These are phyloP conservation scores for Tylopilus intermedius DNA, from an alignment of 768 basidiomycete species.

Conservation along the genomic window DNA sequence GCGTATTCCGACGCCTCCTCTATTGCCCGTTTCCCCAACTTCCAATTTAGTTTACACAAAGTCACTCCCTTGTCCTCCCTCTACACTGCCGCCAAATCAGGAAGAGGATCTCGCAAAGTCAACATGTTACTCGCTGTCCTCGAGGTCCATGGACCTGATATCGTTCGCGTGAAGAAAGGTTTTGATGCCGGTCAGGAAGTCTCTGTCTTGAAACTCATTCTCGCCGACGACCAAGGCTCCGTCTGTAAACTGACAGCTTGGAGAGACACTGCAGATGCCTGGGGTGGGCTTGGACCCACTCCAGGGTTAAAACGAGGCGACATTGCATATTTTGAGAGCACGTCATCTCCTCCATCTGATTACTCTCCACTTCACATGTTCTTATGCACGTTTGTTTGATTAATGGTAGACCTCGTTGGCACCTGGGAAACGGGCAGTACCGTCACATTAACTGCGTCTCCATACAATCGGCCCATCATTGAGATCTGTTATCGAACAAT, in stretches of 20 bases:
- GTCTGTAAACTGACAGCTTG: slow-evolving; percentile 74
- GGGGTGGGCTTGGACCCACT: slow-evolving; percentile 48
- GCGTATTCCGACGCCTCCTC: slow-evolving; percentile 65
- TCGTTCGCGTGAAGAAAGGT: slow-evolving; percentile 63
- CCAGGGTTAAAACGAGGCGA: slow-evolving; percentile 63
- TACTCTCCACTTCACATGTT: slow-evolving; percentile 8
- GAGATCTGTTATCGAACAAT: slow-evolving; percentile 78
- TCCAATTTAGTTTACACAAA: slow-evolving; percentile 64
- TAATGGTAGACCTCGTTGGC: slow-evolving; percentile 47
- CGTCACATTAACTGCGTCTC: slow-evolving; percentile 60
- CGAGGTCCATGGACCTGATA: slow-evolving; percentile 74
- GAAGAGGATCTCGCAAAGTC: slow-evolving; percentile 45
- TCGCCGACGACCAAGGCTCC: slow-evolving; percentile 67
- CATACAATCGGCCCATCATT: slow-evolving; percentile 53
- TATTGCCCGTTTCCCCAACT: slow-evolving; percentile 67
- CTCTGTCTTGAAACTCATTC: slow-evolving; percentile 60
- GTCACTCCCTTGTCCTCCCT: slow-evolving; percentile 48
- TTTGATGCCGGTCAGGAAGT: slow-evolving; percentile 66
- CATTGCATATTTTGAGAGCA: slow-evolving; percentile 65
- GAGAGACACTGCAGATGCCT: slow-evolving; percentile 69
- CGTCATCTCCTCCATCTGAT: slow-evolving; percentile 24
- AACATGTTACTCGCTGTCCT: slow-evolving; percentile 60
- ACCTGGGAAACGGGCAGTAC: slow-evolving; percentile 41
- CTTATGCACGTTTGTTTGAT: slow-evolving; percentile 16
- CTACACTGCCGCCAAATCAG: slow-evolving; percentile 25